Percentiles rank a stretch among this genome's conserved stretches.
Conservation (phyloP, 768 basidiomycete genomes). For the Leccinum obscurum region DNA sequence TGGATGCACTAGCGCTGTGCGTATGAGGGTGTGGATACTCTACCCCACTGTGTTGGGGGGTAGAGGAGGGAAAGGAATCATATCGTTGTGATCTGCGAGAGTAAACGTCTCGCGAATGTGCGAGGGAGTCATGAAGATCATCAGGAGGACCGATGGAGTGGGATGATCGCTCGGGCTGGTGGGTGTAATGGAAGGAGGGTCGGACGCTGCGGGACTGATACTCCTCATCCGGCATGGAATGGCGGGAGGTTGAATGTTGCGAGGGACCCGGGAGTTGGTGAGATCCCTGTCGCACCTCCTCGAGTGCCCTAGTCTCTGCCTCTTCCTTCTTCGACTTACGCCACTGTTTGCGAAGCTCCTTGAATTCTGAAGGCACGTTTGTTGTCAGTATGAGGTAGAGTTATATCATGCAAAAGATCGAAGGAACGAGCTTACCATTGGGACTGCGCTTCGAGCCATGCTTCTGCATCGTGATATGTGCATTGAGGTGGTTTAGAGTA, state of each 20-base stretch:
- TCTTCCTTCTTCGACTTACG: conserved; percentile 88
- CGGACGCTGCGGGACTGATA: conserved; percentile 20
- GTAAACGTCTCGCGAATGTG: conserved; percentile 21
- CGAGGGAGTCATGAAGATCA: conserved; percentile 22
- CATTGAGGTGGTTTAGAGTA: conserved; percentile 95
- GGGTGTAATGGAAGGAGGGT: conserved; percentile 25
- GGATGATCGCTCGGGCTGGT: conserved; percentile 26
- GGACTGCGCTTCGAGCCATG: conserved; percentile 91
- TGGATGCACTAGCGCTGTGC: conserved; percentile 21
- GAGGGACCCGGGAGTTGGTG: conserved; percentile 19
- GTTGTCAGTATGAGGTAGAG: conserved; percentile 11
- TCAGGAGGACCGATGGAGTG: conserved; percentile 10
- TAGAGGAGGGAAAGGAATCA: conserved; percentile 19
- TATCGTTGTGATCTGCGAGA: conserved; percentile 32
- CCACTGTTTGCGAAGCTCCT: conserved; percentile 96
- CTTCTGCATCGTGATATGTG: conserved; percentile 98
- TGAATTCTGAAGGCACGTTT: conserved; percentile 70
- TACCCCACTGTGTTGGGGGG: conserved; percentile 15
- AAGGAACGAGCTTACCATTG: conserved; percentile 57
- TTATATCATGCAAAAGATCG: not conserved
- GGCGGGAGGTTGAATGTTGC: conserved; percentile 24
- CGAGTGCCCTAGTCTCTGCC: conserved; percentile 28
- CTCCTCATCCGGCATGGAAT: conserved; percentile 29
- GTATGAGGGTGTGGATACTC: conserved; percentile 28
- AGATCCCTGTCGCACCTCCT: conserved; percentile 16